Conservation (phyloP, 257 asterid genomes). For the Thymus mandschuricus region DNA sequence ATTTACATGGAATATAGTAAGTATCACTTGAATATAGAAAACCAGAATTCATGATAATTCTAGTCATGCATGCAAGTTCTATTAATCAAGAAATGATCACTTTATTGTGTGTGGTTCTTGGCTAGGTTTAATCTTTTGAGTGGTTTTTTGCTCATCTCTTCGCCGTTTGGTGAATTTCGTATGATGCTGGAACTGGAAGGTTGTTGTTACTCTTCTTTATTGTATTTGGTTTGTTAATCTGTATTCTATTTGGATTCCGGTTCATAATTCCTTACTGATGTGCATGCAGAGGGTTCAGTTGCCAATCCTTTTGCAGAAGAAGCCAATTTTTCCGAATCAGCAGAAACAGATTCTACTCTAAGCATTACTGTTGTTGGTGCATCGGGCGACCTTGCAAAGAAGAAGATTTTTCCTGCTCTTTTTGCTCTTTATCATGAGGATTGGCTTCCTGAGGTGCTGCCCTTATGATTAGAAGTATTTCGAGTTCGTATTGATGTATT, state of each 20-base stretch:
- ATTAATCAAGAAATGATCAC: conserved; percentile 9
- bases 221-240: background rate
- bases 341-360: conserved; percentile 47
- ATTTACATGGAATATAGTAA: too few species aligned
- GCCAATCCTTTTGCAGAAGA: conserved; percentile 57
- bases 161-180: background rate
- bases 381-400: conserved; percentile 93
- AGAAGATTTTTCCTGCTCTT: conserved; percentile 91
- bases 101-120: conserved; percentile 2
- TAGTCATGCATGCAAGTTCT: conserved; percentile 24
- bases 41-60: conserved; percentile 2
- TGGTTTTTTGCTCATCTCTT: background rate
- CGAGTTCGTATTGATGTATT: background rate
- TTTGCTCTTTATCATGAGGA: conserved; percentile 89
- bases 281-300: conserved; percentile 51
- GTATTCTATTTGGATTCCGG: background rate
- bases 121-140: background rate
- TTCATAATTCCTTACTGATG: background rate
- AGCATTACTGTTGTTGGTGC: conserved; percentile 92
- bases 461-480: conserved; percentile 1
- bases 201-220: background rate
- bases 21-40: background rate
- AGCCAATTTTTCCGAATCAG: conserved; percentile 42
- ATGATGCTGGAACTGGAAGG: conserved; percentile 14
- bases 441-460: conserved; percentile 74